Conservation (phyloP, 768 basidiomycete species). For the Naematelia encephala region DNA sequence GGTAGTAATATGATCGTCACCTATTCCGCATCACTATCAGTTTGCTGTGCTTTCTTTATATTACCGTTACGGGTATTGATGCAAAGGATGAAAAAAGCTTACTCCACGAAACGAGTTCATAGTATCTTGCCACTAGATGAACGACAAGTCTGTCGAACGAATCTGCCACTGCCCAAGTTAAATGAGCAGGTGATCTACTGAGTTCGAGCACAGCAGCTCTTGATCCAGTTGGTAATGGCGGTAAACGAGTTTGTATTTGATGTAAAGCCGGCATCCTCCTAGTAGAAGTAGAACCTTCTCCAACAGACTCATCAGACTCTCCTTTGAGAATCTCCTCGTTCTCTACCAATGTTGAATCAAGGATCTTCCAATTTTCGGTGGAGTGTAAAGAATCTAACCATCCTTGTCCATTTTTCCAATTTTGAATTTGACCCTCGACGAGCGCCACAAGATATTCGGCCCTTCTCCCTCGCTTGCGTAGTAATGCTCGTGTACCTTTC, state of each 20-base stretch:
- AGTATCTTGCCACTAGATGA: conserved; percentile 45
- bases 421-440: conserved; percentile 35
- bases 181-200: conserved; percentile 44
- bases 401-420: conserved; percentile 35
- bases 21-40: conserved; percentile 14
- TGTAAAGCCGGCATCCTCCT: conserved; percentile 29
- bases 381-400: background rate
- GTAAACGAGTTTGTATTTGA: conserved; percentile 17
- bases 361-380: conserved; percentile 9
- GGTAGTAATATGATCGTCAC: conserved; percentile 32
- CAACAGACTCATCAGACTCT: background rate
- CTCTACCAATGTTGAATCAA: too few species aligned
- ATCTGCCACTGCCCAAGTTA: conserved; percentile 43
- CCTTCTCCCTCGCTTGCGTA: conserved; percentile 38
- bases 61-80: background rate
- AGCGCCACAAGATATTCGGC: conserved; percentile 35
- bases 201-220: conserved; percentile 39
- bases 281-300: background rate
- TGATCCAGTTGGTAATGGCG: conserved; percentile 10
- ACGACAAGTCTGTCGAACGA: conserved; percentile 46
- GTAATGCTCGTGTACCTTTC: conserved; percentile 42
- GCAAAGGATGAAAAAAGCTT: conserved; percentile 12
- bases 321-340: too few species aligned
- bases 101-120: conserved; percentile 48
- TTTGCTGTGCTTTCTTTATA: background rate